phyloP scores from a whole-genome alignment of 2,329 filamentous ascomycete genomes.

The Fusarium luffae region DNA sequence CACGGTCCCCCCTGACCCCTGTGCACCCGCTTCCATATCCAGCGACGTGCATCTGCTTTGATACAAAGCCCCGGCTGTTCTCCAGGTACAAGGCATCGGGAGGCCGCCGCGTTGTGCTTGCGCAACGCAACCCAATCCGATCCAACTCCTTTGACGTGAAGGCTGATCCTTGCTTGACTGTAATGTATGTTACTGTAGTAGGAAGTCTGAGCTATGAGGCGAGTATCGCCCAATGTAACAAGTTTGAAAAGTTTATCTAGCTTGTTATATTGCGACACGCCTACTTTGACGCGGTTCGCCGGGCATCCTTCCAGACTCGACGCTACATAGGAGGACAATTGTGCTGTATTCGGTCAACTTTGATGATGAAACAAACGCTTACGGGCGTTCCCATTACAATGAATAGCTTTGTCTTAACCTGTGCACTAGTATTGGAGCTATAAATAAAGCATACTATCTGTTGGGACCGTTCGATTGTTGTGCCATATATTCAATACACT shows the following conservation, averaged over 20 bases:
- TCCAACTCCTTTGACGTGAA: neutral
- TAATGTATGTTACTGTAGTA: neutral
- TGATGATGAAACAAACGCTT: neutral
- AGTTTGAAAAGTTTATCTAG: slow-evolving; percentile 5
- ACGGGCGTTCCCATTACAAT: neutral
- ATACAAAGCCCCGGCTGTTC: slow-evolving; percentile 17
- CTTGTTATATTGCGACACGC: slow-evolving; percentile 28
- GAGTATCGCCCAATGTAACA: slow-evolving; percentile 8
- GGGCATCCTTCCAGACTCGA: neutral
- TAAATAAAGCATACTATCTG: neutral
- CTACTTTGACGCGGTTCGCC: neutral
- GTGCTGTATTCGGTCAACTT: neutral
- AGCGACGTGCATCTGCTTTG: slow-evolving; percentile 45
- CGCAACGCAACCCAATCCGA: slow-evolving; percentile 1
- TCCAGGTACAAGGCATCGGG: slow-evolving; percentile 38
- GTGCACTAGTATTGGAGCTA: neutral
- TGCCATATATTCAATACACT: neutral
- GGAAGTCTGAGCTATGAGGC: slow-evolving; percentile 5
- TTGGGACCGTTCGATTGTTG: neutral
- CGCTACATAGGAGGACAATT: neutral
- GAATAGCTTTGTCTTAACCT: neutral
- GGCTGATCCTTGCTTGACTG: slow-evolving; percentile 9
- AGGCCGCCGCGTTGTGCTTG: slow-evolving; percentile 27
- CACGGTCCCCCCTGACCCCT: slow-evolving; percentile 36
- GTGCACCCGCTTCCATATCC: slow-evolving; percentile 40